Percentiles rank a stretch among this genome's conserved stretches.
Conservation (phyloP, 805 yeast species). For the Candida cerambycidarum region DNA sequence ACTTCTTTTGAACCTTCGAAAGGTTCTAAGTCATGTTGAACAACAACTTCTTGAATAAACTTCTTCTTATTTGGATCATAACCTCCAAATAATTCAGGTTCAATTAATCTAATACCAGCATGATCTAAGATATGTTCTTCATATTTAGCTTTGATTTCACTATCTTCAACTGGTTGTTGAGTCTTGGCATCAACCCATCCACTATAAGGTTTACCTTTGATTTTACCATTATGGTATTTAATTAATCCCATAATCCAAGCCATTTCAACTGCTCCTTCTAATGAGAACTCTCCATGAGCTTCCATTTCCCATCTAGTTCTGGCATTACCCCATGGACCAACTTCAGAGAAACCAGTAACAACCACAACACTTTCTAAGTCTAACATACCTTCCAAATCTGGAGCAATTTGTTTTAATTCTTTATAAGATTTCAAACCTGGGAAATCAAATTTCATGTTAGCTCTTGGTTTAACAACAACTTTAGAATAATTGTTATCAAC, state of each 20-base stretch:
- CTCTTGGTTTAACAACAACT: slow-evolving; percentile 84
- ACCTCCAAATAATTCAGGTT: slow-evolving; percentile 91
- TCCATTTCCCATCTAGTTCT: slow-evolving; percentile 99
- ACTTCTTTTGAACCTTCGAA: slow-evolving; percentile 94
- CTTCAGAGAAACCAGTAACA: slow-evolving; percentile 97
- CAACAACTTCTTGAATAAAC: slow-evolving; percentile 90
- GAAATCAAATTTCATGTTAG: slow-evolving; percentile 92
- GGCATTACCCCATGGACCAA: slow-evolving; percentile 99
- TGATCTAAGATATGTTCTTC: slow-evolving; percentile 88
- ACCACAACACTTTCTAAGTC: slow-evolving; percentile 92
- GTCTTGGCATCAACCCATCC: slow-evolving; percentile 99
- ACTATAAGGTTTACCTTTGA: slow-evolving; percentile 86
- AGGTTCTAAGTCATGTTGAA: slow-evolving; percentile 95
- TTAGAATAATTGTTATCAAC: slow-evolving; percentile 84
- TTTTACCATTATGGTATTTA: slow-evolving; percentile 88
- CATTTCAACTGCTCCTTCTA: slow-evolving; percentile 98
- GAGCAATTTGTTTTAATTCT: slow-evolving; percentile 65
- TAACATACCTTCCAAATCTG: slow-evolving; percentile 83
- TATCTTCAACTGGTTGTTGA: slow-evolving; percentile 89
- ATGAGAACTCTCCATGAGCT: slow-evolving; percentile 87
- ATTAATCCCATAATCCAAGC: slow-evolving; percentile 99
- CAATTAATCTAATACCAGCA: slow-evolving; percentile 94
- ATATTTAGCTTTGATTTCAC: slow-evolving; percentile 87
- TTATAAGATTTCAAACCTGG: slow-evolving; percentile 80
- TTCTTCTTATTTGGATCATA: slow-evolving; percentile 94